Conservation (phyloP, 1,284 basidiomycete species). For the Stygiomarasmius scandens region DNA sequence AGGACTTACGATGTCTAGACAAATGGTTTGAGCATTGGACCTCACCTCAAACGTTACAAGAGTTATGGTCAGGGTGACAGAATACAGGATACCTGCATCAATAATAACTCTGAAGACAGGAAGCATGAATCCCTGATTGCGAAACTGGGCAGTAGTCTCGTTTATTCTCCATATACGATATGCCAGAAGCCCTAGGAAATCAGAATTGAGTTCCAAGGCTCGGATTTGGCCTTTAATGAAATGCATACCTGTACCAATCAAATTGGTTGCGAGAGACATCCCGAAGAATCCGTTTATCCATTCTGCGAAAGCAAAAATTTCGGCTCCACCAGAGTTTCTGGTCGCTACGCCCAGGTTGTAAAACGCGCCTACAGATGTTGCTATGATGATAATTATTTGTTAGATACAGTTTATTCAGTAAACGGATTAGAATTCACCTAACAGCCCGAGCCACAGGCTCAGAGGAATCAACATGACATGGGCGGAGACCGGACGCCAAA, state of each 20-base stretch:
- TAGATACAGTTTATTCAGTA: no score
- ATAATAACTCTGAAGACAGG: conserved; percentile 2
- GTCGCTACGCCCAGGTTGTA: neutral
- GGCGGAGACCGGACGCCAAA: neutral
- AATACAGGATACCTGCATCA: conserved; percentile 4
- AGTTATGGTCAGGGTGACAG: neutral
- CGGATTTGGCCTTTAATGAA: neutral
- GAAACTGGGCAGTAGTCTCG: neutral
- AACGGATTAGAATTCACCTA: neutral
- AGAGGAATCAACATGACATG: neutral
- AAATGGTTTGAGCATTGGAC: neutral
- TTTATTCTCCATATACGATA: conserved; percentile 7
- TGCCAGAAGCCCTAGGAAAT: neutral
- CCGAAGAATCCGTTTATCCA: conserved; percentile 7
- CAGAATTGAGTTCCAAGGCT: neutral
- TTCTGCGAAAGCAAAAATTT: neutral
- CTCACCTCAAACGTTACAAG: neutral
- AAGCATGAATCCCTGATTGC: neutral
- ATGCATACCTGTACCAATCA: conserved; percentile 6
- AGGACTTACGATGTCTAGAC: neutral
- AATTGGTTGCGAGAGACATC: conserved; percentile 2
- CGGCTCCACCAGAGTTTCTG: neutral
- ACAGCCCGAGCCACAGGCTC: conserved; percentile 1
- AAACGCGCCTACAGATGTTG: neutral
- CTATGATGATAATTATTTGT: no score